These are phyloP conservation scores for Phylloporus arenicola DNA, from an alignment of 768 basidiomycete species.

Conservation along the genomic window DNA sequence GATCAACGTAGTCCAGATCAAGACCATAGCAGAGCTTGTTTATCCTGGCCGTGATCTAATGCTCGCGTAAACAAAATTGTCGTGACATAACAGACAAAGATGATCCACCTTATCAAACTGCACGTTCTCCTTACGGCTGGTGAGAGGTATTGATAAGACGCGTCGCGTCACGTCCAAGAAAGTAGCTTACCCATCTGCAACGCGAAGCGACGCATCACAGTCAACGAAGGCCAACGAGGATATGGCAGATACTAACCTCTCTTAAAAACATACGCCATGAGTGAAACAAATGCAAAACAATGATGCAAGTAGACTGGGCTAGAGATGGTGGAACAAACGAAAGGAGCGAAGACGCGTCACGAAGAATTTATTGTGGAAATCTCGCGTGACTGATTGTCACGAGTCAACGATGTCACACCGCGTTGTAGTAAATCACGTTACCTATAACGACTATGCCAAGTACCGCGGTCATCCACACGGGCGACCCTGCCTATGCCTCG, in stretches of 20 bases:
- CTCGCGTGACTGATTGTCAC: constrained; percentile 27
- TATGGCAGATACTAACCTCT: constrained; percentile 39
- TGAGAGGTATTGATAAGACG: constrained; percentile 15
- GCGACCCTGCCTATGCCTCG: constrained; percentile 39
- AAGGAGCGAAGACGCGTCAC: constrained; percentile 23
- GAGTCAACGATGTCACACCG: constrained; percentile 31
- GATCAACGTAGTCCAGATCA: constrained; percentile 86
- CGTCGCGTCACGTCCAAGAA: constrained; percentile 15
- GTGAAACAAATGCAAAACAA: constrained; percentile 6
- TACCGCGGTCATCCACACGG: constrained; percentile 27
- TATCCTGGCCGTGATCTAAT: constrained; percentile 79
- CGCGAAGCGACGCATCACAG: constrained; percentile 4
- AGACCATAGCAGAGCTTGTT: constrained; percentile 94
- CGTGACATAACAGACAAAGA: constrained; percentile 5
- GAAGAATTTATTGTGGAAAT: constrained; percentile 26
- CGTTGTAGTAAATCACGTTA: constrained; percentile 14
- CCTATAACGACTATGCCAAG: constrained; percentile 19
- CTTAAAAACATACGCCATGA: constrained; percentile 52
- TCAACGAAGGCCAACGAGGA: constrained; percentile 2
- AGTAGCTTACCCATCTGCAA: constrained; percentile 43
- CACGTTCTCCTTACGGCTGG: constrained; percentile 82
- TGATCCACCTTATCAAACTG: constrained; percentile 82
- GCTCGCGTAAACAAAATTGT: constrained; percentile 12
- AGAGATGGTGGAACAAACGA: constrained; percentile 23
- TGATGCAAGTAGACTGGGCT: constrained; percentile 1